Conservation (phyloP, 163 green algal species). For the Scenedesmus sp. region DNA sequence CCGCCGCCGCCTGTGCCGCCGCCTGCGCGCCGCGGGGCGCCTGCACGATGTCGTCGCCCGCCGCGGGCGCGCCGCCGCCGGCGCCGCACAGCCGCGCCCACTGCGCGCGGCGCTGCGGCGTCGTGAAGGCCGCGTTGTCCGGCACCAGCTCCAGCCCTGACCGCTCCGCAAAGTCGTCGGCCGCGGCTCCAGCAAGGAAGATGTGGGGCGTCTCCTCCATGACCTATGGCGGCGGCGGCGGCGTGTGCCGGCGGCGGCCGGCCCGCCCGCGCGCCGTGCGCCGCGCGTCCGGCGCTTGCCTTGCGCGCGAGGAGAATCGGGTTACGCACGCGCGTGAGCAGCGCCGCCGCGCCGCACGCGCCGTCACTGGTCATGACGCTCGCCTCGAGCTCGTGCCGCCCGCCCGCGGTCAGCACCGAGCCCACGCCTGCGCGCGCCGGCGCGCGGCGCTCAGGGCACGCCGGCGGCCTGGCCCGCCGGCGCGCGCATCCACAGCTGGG, state of each 20-base stretch:
- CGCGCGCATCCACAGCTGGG: no score
- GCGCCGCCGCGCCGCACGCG: conserved; percentile 37
- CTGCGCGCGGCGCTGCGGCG: conserved; percentile 34
- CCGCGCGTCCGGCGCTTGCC: conserved; percentile 6
- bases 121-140: conserved; percentile 44
- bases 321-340: conserved; percentile 46
- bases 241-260: no score
- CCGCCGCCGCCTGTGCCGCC: conserved; percentile 2
- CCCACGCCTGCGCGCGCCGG: conserved; percentile 37
- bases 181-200: conserved; percentile 41
- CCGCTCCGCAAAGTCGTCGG: conserved; percentile 39
- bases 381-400: conserved; percentile 41
- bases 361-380: conserved; percentile 26
- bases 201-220: conserved; percentile 56
- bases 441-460: no score
- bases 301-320: conserved; percentile 45
- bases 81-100: no score
- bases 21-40: not conserved
- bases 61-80: conserved; percentile 9
- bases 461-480: no score
- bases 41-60: conserved; percentile 40
- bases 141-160: conserved; percentile 17
- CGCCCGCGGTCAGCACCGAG: conserved; percentile 36
- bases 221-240: no score
- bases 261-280: not conserved